A percentile compares a stretch with the other conserved stretches of the same genome.
Evolutionary conservation across 768 basidiomycete genomes (phyloP).

Genomic region (Pisolithus tinctorius): DNA sequence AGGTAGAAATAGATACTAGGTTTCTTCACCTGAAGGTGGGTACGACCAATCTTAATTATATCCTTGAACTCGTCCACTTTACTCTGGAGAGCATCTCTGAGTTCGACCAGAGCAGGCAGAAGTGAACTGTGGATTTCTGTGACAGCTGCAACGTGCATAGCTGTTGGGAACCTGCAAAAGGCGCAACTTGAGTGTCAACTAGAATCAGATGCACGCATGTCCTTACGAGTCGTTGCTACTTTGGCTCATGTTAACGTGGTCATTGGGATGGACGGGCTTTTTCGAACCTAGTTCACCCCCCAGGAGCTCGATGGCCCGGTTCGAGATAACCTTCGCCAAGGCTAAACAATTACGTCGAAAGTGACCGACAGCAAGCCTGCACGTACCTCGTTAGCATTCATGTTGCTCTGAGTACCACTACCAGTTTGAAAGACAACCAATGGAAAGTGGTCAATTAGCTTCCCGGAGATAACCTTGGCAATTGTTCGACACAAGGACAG

Average conservation of each 20-base stretch:
- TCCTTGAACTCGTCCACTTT: constrained; percentile 81
- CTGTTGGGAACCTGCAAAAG: constrained; percentile 82
- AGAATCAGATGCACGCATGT: background rate
- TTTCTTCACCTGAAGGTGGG: constrained; percentile 71
- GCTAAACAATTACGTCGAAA: background rate
- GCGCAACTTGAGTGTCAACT: background rate
- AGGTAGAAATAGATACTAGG: background rate
- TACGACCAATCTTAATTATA: constrained; percentile 98
- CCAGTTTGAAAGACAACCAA: constrained; percentile 99
- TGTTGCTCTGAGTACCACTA: constrained; percentile 97
- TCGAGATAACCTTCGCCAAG: constrained; percentile 78
- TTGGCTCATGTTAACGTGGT: constrained; percentile 99
- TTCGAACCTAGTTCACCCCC: constrained; percentile 95
- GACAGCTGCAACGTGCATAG: constrained; percentile 97
- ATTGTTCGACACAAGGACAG: constrained; percentile 1
- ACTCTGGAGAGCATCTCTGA: constrained; percentile 75
- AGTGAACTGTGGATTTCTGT: constrained; percentile 75
- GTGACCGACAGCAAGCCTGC: background rate
- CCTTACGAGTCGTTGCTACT: constrained; percentile 96
- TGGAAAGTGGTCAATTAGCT: constrained; percentile 93
- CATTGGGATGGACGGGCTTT: constrained; percentile 97
- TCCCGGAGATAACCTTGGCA: constrained; percentile 86
- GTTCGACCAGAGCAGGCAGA: constrained; percentile 78
- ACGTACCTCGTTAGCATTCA: constrained; percentile 93
- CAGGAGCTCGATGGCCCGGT: constrained; percentile 94